Percentiles rank a stretch among this genome's conserved stretches.
Conservation (phyloP, 768 basidiomycete species). For the Mycena kentingensis region DNA sequence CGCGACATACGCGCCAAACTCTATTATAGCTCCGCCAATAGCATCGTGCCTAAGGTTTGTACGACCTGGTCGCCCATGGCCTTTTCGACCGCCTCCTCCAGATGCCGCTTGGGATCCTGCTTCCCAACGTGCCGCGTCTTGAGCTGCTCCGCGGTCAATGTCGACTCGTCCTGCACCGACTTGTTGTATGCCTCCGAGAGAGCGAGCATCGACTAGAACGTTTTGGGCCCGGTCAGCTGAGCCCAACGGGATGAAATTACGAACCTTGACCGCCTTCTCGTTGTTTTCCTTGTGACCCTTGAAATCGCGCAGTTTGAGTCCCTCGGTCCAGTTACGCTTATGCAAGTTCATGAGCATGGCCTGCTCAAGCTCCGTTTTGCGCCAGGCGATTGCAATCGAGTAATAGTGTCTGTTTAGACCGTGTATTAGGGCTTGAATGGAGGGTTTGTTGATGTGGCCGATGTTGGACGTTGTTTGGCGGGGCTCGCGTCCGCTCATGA, state of each 20-base stretch:
- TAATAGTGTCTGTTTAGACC: conserved; percentile 98
- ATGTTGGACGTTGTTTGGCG: conserved; percentile 98
- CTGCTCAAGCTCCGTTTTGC: conserved; percentile 98
- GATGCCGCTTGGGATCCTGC: conserved; percentile 96
- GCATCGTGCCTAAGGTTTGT: conserved; percentile 92
- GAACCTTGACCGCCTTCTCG: conserved; percentile 92
- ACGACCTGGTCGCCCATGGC: conserved; percentile 98
- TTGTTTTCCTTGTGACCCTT: conserved; percentile 84
- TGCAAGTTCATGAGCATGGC: conserved; percentile 99
- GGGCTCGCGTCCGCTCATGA: conserved; percentile 91
- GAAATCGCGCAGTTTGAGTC: conserved; percentile 89
- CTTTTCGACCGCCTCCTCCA: conserved; percentile 96
- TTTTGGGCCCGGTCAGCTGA: conserved; percentile 21
- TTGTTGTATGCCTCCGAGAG: conserved; percentile 96
- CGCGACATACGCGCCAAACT: conserved; percentile 13
- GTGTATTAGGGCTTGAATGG: conserved; percentile 97
- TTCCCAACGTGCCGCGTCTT: conserved; percentile 98
- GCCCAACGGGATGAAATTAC: conserved; percentile 24
- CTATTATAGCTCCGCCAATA: conserved; percentile 79
- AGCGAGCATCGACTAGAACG: conserved; percentile 80
- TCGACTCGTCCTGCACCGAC: conserved; percentile 96
- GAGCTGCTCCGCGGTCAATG: conserved; percentile 88
- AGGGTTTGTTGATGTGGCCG: conserved; percentile 98
- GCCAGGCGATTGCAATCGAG: conserved; percentile 95
- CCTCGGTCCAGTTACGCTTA: conserved; percentile 99